Percentiles rank a stretch among this genome's conserved stretches.
phyloP scores from a whole-genome alignment of 495 filamentous ascomycete species.

The Choiromyces venosus region DNA sequence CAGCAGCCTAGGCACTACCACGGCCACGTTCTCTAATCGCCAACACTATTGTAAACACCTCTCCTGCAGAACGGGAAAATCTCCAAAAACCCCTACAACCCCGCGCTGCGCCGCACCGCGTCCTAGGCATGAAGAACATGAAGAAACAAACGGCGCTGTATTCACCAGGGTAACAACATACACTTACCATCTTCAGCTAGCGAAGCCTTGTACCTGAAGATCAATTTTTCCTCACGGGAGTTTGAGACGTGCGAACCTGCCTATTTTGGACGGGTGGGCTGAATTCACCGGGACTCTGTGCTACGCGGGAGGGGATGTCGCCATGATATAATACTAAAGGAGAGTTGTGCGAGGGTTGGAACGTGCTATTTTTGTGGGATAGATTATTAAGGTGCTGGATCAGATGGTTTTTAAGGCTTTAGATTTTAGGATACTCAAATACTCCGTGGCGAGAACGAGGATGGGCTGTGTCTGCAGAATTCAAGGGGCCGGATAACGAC shows the following conservation, averaged over 20 bases:
- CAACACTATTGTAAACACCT: not conserved
- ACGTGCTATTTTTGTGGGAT: not conserved
- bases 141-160: not conserved
- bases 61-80: not conserved
- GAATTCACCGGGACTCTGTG: not conserved
- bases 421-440: not conserved
- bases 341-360: not conserved
- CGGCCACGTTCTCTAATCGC: not conserved
- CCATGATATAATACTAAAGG: not conserved
- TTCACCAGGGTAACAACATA: not conserved
- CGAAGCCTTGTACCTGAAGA: not conserved
- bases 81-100: not conserved
- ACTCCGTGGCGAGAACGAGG: not conserved
- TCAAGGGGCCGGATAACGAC: not conserved
- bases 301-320: not conserved
- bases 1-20: not conserved
- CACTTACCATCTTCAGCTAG: no score
- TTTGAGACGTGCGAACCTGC: not conserved
- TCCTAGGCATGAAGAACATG: not conserved
- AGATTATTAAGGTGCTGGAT: not conserved
- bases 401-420: not conserved
- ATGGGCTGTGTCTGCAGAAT: not conserved
- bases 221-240: not conserved
- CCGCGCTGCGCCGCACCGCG: not conserved
- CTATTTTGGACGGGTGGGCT: not conserved